phyloP scores from a whole-genome alignment of 2,329 filamentous ascomycete genomes.

The Alternaria hordeiaustralica region DNA sequence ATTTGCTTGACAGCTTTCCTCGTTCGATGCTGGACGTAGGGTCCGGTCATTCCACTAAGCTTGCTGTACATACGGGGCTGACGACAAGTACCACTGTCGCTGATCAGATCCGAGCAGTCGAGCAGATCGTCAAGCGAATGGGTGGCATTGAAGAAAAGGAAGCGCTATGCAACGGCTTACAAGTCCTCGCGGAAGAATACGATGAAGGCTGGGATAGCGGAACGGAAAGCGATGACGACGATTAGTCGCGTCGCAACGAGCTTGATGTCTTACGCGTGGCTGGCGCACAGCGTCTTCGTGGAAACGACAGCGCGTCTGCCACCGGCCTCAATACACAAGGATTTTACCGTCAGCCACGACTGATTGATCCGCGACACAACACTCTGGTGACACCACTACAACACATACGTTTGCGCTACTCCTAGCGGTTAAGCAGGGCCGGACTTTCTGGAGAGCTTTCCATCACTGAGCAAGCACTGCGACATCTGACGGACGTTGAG shows the following conservation, averaged over 20 bases:
- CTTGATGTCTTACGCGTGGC: neutral
- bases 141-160: constrained; percentile 82
- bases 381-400: neutral
- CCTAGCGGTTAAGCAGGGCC: neutral
- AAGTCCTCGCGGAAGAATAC: constrained; percentile 85
- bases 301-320: neutral
- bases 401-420: neutral
- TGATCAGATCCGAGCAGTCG: constrained; percentile 69
- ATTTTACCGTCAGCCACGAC: neutral
- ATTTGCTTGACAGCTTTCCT: constrained; percentile 84
- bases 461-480: neutral
- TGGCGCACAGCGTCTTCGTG: neutral
- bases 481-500: neutral
- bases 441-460: neutral
- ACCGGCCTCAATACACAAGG: neutral
- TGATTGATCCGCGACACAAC: neutral
- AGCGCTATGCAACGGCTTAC: constrained; percentile 77
- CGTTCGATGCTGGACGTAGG: constrained; percentile 66
- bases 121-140: constrained; percentile 67
- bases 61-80: constrained; percentile 62
- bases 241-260: constrained; percentile 44
- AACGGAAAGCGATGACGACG: constrained; percentile 67
- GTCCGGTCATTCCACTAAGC: constrained; percentile 42
- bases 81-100: constrained; percentile 79
- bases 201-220: constrained; percentile 86